phyloP scores from a whole-genome alignment of 805 yeast genomes.

The Myxozyma neotropica region DNA sequence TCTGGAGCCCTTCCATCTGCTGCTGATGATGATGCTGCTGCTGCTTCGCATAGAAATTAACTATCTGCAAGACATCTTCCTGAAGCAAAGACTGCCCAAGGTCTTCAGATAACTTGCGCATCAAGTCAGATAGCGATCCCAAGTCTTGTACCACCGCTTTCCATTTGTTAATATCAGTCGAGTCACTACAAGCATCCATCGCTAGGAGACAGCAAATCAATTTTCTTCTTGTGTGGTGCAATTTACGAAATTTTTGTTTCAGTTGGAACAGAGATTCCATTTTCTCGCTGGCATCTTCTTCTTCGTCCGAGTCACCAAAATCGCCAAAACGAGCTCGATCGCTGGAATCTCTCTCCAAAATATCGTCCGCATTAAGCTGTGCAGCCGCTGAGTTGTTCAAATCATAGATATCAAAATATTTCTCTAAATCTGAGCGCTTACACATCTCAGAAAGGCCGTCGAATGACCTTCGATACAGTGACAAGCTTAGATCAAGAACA shows the following conservation, averaged over 20 bases:
- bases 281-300: neutral
- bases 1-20: neutral
- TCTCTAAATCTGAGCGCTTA: slow-evolving; percentile 21
- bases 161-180: slow-evolving; percentile 28
- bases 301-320: slow-evolving; percentile 8
- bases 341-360: neutral
- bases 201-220: slow-evolving; percentile 35
- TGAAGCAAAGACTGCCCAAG: slow-evolving; percentile 8
- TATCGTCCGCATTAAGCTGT: neutral
- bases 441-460: slow-evolving; percentile 22
- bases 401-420: slow-evolving; percentile 33
- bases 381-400: neutral
- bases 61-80: slow-evolving; percentile 15
- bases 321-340: neutral
- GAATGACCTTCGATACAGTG: slow-evolving; percentile 19
- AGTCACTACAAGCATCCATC: slow-evolving; percentile 30
- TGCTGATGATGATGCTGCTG: slow-evolving; percentile 8
- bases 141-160: slow-evolving; percentile 21
- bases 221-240: slow-evolving; percentile 32
- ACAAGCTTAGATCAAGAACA: slow-evolving; percentile 25
- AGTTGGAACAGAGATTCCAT: slow-evolving; percentile 15
- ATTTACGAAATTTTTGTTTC: slow-evolving; percentile 25
- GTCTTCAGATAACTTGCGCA: slow-evolving; percentile 16
- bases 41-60: slow-evolving; percentile 12
- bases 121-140: slow-evolving; percentile 24